phyloP scores from a whole-genome alignment of 1,284 basidiomycete genomes.

The Apiotrichum laibachii region DNA sequence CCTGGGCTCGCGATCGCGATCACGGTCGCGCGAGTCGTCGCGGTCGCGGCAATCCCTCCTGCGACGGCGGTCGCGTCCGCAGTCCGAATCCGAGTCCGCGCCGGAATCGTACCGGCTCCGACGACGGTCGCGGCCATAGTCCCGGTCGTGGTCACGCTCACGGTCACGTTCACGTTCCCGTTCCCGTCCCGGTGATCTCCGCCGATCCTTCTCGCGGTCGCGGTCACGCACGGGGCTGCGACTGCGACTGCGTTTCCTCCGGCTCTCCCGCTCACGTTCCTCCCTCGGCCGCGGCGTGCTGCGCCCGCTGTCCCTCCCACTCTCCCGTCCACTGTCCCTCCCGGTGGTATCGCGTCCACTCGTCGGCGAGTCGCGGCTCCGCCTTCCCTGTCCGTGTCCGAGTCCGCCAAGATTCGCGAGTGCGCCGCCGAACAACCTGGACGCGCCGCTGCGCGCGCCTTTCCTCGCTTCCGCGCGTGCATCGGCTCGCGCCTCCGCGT shows the following conservation, averaged over 20 bases:
- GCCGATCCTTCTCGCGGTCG: too few species aligned
- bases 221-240: not conserved
- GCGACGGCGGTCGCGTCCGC: not conserved
- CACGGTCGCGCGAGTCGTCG: not conserved
- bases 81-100: not conserved
- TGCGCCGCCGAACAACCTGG: slow-evolving; percentile 43
- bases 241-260: slow-evolving; percentile 41
- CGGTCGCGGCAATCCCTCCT: not conserved
- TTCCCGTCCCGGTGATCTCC: not conserved
- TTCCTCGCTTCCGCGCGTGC: not conserved
- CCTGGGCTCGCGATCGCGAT: not conserved
- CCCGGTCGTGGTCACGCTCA: not conserved
- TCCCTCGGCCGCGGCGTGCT: not conserved
- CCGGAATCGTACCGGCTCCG: slow-evolving; percentile 1
- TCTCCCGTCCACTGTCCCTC: slow-evolving; percentile 3
- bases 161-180: slow-evolving; percentile 5
- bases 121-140: not conserved
- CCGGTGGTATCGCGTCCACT: too few species aligned
- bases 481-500: not conserved
- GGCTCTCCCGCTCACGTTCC: slow-evolving; percentile 33
- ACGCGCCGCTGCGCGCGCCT: slow-evolving; percentile 15
- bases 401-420: slow-evolving; percentile 24
- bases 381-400: slow-evolving; percentile 6
- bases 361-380: not conserved
- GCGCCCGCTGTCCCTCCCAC: slow-evolving; percentile 44